A percentile compares a stretch with the other conserved stretches of the same genome.
Conservation (phyloP, 768 basidiomycete species). For the Russula vinacea region DNA sequence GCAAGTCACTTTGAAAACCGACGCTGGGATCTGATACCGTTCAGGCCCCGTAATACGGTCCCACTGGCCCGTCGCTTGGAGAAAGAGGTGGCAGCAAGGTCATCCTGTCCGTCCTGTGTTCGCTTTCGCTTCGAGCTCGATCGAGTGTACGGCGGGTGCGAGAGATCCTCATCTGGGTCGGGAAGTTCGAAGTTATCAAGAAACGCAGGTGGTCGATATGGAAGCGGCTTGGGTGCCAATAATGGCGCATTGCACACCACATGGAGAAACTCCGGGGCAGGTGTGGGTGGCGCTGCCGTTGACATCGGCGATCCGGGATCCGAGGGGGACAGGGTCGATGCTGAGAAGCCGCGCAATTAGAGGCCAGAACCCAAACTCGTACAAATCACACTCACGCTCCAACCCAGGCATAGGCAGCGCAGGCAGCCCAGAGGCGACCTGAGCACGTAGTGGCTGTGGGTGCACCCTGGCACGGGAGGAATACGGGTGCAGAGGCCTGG, state of each 20-base stretch:
- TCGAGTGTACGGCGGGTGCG: constrained; percentile 63
- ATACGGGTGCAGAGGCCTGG: background rate
- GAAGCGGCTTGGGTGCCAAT: constrained; percentile 63
- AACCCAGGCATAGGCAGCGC: constrained; percentile 21
- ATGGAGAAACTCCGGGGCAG: constrained; percentile 38
- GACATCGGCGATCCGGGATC: constrained; percentile 35
- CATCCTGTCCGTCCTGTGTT: constrained; percentile 19
- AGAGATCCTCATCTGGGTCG: constrained; percentile 66
- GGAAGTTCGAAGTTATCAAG: constrained; percentile 63
- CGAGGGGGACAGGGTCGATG: constrained; percentile 47
- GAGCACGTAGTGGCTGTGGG: constrained; percentile 8
- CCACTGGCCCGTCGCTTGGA: constrained; percentile 22
- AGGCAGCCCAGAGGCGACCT: constrained; percentile 10
- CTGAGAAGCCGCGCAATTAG: constrained; percentile 15
- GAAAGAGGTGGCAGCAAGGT: background rate
- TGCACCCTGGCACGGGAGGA: constrained; percentile 13
- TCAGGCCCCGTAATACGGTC: constrained; percentile 23
- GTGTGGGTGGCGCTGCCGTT: constrained; percentile 34
- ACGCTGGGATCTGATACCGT: constrained; percentile 19
- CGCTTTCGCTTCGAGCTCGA: constrained; percentile 55
- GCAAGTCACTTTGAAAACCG: constrained; percentile 18
- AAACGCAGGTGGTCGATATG: constrained; percentile 66
- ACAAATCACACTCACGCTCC: constrained; percentile 34
- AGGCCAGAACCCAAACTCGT: background rate
- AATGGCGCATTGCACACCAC: constrained; percentile 67